Conservation (phyloP, 768 basidiomycete genomes). For the Tylopilus subfusipes region DNA sequence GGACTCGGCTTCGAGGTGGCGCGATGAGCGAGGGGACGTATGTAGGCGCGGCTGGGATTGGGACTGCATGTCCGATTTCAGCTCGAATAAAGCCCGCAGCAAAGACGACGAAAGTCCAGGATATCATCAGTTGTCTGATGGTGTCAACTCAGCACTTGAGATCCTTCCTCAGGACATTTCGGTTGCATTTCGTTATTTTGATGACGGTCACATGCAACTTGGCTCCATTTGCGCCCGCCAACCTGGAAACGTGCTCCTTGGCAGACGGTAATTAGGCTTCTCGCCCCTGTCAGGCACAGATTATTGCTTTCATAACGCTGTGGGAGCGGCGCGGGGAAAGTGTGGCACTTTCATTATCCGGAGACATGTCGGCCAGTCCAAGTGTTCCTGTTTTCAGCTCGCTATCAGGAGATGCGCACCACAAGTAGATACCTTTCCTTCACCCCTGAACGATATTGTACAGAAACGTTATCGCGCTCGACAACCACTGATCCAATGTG, state of each 20-base stretch:
- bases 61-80: too few relatives aligned
- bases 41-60: too few relatives aligned
- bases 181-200: background rate
- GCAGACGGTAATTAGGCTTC: background rate
- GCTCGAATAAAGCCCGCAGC: too few relatives aligned
- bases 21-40: too few relatives aligned
- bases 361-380: background rate
- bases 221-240: background rate
- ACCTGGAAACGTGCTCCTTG: background rate
- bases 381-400: background rate
- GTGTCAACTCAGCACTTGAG: background rate
- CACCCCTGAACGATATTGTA: background rate
- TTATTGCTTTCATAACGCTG: background rate
- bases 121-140: background rate
- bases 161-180: background rate
- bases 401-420: background rate
- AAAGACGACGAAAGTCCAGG: too few relatives aligned
- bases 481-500: background rate
- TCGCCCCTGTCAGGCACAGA: background rate
- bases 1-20: too few relatives aligned
- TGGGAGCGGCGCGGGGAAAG: background rate
- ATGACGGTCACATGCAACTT: background rate
- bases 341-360: background rate
- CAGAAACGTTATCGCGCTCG: background rate
- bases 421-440: background rate